Evolutionary conservation across 177 flowering plant genomes (phyloP).

Genomic region (Vitis hybrid): DNA sequence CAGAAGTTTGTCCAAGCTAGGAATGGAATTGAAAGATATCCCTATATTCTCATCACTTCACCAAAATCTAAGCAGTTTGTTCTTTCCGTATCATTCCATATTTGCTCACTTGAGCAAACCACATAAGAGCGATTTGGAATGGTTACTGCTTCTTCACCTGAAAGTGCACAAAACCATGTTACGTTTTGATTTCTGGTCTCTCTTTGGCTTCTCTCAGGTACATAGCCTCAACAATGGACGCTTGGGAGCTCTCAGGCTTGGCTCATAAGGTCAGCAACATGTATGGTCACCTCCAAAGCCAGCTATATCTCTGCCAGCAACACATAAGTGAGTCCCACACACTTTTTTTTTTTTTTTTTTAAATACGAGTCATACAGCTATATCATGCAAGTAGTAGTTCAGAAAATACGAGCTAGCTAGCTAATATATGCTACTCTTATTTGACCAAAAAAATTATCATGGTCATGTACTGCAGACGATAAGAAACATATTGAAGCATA

Average conservation of each 20-base stretch:
- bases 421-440: no score
- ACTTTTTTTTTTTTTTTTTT: no score
- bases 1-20: no score
- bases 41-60: no score
- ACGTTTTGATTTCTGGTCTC: not conserved
- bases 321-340: constrained; percentile 34
- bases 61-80: no score
- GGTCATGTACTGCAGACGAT: constrained; percentile 32
- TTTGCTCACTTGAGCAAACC: no score
- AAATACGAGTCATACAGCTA: no score
- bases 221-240: constrained; percentile 34
- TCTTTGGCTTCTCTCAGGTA: constrained; percentile 19
- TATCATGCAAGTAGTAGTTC: no score
- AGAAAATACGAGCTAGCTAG: no score
- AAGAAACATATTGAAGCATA: constrained; percentile 41
- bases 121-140: no score
- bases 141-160: not conserved
- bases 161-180: not conserved
- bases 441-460: not conserved
- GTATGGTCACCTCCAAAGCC: constrained; percentile 30
- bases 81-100: no score
- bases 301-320: constrained; percentile 29
- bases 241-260: constrained; percentile 52
- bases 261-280: constrained; percentile 49
- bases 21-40: no score